A percentile compares a stretch with the other conserved stretches of the same genome.
Conservation (phyloP, 2,329 filamentous ascomycete species). For the Chaetomiaceae sp. region DNA sequence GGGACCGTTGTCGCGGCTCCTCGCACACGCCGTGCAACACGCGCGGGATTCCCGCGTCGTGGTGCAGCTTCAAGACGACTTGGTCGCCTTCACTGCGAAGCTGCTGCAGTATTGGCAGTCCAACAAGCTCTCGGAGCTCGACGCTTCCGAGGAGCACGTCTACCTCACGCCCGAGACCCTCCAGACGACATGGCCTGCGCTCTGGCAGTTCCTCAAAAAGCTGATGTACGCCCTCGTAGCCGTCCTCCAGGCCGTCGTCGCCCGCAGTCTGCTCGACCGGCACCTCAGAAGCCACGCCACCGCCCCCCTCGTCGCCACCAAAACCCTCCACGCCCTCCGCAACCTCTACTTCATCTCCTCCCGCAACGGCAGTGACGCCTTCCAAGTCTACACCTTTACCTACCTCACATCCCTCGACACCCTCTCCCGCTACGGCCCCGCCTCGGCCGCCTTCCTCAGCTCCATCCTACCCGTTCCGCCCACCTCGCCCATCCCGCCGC, state of each 20-base stretch:
- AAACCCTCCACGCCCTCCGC: slow-evolving; percentile 67
- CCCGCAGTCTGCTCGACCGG: slow-evolving; percentile 53
- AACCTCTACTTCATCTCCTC: slow-evolving; percentile 79
- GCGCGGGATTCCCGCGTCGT: slow-evolving; percentile 29
- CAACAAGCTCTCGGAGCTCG: slow-evolving; percentile 68
- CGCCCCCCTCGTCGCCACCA: slow-evolving; percentile 63
- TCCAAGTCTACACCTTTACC: slow-evolving; percentile 80
- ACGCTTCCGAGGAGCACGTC: slow-evolving; percentile 59
- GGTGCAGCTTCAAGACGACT: slow-evolving; percentile 46
- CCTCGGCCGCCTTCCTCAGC: slow-evolving; percentile 62
- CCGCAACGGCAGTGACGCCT: slow-evolving; percentile 65
- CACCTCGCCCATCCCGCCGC: slow-evolving; percentile 48
- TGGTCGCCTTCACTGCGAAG: slow-evolving; percentile 62
- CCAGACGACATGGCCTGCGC: slow-evolving; percentile 59
- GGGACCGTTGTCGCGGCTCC: slow-evolving; percentile 61
- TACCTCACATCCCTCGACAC: slow-evolving; percentile 80
- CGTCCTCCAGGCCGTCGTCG: slow-evolving; percentile 67
- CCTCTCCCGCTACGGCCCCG: slow-evolving; percentile 63
- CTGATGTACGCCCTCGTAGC: slow-evolving; percentile 72
- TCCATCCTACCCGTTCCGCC: slow-evolving; percentile 47
- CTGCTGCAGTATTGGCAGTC: slow-evolving; percentile 69
- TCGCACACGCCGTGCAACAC: slow-evolving; percentile 59
- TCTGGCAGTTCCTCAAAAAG: slow-evolving; percentile 73
- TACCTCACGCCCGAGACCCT: slow-evolving; percentile 62
- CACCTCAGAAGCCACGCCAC: slow-evolving; percentile 38